Evolutionary conservation across 768 basidiomycete genomes (phyloP).

Genomic region (Tylopilus intermedius): DNA sequence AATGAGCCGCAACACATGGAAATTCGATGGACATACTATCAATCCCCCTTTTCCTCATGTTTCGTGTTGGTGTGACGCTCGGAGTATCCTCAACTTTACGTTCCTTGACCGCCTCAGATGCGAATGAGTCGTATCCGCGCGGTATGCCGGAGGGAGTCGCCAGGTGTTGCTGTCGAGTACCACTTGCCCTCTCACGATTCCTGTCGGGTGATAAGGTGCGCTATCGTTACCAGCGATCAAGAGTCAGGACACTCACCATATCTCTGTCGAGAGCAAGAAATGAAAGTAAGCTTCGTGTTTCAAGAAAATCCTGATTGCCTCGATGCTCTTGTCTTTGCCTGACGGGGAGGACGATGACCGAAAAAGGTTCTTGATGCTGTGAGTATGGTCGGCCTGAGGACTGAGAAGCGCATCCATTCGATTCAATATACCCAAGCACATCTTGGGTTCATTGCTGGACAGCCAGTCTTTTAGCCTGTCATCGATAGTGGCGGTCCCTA

Average conservation of each 20-base stretch:
- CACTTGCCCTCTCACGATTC: neutral
- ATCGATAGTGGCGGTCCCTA: neutral
- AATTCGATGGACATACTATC: neutral
- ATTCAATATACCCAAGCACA: slow-evolving; percentile 3
- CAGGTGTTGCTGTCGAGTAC: neutral
- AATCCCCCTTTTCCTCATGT: neutral
- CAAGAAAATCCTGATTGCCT: slow-evolving; percentile 7
- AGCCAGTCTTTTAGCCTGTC: slow-evolving; percentile 12
- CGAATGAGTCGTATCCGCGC: no score
- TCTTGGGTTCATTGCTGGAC: neutral
- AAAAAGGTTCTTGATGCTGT: neutral
- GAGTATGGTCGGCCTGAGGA: neutral
- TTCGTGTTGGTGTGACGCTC: neutral
- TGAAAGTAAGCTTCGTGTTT: slow-evolving; percentile 6
- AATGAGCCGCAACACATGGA: neutral
- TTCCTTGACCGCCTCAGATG: no score
- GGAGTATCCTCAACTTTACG: neutral
- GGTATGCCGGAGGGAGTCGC: no score
- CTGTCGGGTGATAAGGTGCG: neutral
- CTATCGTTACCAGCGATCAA: neutral
- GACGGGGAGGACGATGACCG: neutral
- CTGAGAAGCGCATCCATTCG: slow-evolving; percentile 7
- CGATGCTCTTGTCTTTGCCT: neutral
- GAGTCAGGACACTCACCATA: slow-evolving; percentile 4
- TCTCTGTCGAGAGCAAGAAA: slow-evolving; percentile 9